Conservation (phyloP, 352 stramenopile genomes). For the Pythium diclinum region DNA sequence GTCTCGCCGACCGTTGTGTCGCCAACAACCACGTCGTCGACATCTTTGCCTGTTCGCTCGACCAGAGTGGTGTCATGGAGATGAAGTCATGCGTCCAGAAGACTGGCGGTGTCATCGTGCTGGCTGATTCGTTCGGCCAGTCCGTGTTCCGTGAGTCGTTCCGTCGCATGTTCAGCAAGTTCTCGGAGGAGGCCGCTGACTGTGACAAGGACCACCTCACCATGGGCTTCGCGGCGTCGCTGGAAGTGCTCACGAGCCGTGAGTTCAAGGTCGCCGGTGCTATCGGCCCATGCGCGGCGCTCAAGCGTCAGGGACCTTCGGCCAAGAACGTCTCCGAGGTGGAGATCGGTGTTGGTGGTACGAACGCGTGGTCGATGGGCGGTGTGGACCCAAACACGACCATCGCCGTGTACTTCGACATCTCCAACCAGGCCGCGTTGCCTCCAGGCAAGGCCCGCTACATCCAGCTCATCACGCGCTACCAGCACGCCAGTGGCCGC, state of each 20-base stretch:
- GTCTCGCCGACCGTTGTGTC: constrained; percentile 91
- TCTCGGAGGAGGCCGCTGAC: constrained; percentile 92
- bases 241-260: constrained; percentile 96
- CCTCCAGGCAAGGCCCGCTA: constrained; percentile 91
- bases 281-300: constrained; percentile 95
- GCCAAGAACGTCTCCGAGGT: constrained; percentile 95
- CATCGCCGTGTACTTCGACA: constrained; percentile 99
- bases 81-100: constrained; percentile 97
- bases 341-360: constrained; percentile 92
- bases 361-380: constrained; percentile 95
- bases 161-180: constrained; percentile 96
- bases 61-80: constrained; percentile 98
- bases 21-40: constrained; percentile 96
- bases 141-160: constrained; percentile 99
- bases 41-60: constrained; percentile 98
- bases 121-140: constrained; percentile 98
- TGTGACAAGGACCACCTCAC: constrained; percentile 94
- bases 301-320: constrained; percentile 92
- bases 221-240: constrained; percentile 94
- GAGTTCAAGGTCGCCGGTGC: constrained; percentile 99
- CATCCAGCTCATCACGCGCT: constrained; percentile 98
- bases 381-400: constrained; percentile 97
- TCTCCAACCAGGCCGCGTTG: constrained; percentile 83
- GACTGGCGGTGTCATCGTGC: constrained; percentile 98
- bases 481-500: constrained; percentile 95